Percentiles rank a stretch among this genome's conserved stretches.
phyloP scores from a whole-genome alignment of 148 eudicot genomes.

The Rhododendron griersonianum region DNA sequence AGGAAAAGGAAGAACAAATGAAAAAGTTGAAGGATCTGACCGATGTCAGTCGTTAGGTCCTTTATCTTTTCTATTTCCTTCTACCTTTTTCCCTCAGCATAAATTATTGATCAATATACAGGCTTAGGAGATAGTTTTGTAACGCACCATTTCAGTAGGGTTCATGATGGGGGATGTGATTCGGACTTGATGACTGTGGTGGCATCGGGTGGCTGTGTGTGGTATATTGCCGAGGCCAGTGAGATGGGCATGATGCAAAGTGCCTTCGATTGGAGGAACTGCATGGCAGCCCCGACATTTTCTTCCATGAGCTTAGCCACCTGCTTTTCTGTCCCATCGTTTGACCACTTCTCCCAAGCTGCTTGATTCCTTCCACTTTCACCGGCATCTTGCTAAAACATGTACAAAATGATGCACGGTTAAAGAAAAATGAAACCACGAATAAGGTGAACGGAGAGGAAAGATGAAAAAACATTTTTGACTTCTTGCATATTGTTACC shows the following conservation, averaged over 20 bases:
- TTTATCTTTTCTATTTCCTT: neutral
- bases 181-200: slow-evolving; percentile 67
- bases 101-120: neutral
- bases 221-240: slow-evolving; percentile 92
- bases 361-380: slow-evolving; percentile 73
- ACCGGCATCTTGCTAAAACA: slow-evolving; percentile 59
- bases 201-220: slow-evolving; percentile 68
- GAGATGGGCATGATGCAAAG: slow-evolving; percentile 98
- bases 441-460: neutral
- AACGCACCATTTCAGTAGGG: neutral
- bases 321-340: slow-evolving; percentile 94
- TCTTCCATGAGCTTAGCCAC: slow-evolving; percentile 98
- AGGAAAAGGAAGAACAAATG: neutral
- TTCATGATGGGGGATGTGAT: slow-evolving; percentile 11
- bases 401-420: neutral
- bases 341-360: slow-evolving; percentile 98
- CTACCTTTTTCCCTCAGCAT: neutral
- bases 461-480: neutral
- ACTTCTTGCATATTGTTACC: slow-evolving; percentile 23
- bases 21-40: neutral
- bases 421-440: neutral
- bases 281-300: slow-evolving; percentile 97
- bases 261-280: slow-evolving; percentile 92
- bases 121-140: neutral
- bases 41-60: neutral